These are phyloP conservation scores for Mortierella polycephala DNA, from an alignment of 371 early-diverging fungal genomes.

Conservation along the genomic window DNA sequence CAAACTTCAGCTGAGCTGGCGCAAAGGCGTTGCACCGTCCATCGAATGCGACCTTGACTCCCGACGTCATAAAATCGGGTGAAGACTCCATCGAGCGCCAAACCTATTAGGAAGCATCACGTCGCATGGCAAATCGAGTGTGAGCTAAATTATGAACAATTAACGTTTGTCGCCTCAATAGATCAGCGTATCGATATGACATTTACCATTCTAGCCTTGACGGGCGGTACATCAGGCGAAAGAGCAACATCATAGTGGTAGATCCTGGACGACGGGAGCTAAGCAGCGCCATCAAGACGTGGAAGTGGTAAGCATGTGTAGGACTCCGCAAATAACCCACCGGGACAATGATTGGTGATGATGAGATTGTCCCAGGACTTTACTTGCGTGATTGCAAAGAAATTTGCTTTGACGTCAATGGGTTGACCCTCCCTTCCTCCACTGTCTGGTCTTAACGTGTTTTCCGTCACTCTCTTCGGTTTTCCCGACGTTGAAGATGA, in stretches of 20 bases:
- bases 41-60: constrained; percentile 55
- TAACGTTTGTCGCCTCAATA: no score
- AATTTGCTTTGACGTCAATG: constrained; percentile 18
- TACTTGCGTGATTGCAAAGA: constrained; percentile 22
- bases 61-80: constrained; percentile 20
- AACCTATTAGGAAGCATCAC: constrained; percentile 8
- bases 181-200: no score
- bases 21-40: constrained; percentile 61
- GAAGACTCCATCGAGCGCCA: constrained; percentile 57
- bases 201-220: constrained; percentile 50
- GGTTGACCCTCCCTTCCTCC: constrained; percentile 19
- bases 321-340: no score
- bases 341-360: no score
- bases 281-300: background rate
- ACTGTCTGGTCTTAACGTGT: constrained; percentile 27
- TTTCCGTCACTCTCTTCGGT: constrained; percentile 10
- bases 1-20: constrained; percentile 20
- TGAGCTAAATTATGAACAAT: no score
- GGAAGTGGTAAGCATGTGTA: no score
- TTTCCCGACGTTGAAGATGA: background rate
- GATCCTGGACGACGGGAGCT: constrained; percentile 21
- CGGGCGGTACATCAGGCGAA: constrained; percentile 48
- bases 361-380: background rate
- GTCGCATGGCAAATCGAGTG: no score
- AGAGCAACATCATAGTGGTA: constrained; percentile 47